Evolutionary conservation across 1,284 basidiomycete species (phyloP).

Genomic region (Cystobasidiaceae sp.): DNA sequence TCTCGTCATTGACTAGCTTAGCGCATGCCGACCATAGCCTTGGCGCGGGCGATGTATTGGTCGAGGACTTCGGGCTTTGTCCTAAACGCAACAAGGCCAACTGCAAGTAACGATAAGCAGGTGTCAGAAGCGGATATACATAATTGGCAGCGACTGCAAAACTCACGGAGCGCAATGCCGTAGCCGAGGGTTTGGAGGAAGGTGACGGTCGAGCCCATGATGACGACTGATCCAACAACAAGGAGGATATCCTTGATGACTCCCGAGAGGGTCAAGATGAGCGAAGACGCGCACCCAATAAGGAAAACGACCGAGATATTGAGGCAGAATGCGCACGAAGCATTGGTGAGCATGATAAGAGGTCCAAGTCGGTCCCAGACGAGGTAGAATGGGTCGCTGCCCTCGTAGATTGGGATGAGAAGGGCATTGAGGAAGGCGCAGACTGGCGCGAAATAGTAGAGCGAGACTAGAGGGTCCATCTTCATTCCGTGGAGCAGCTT

Average conservation of each 20-base stretch:
- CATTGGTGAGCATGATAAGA: constrained; percentile 50
- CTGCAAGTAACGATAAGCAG: constrained; percentile 41
- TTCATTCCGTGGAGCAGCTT: constrained; percentile 51
- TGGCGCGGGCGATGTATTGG: constrained; percentile 25
- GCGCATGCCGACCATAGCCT: constrained; percentile 16
- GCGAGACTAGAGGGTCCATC: constrained; percentile 51
- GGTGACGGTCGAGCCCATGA: constrained; percentile 50
- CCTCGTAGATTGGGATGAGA: constrained; percentile 51
- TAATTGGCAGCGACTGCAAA: not conserved
- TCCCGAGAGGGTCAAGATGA: constrained; percentile 49
- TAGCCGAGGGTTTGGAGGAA: constrained; percentile 45
- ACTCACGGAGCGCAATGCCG: constrained; percentile 32
- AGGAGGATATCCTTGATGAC: constrained; percentile 51
- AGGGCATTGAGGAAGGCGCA: constrained; percentile 50
- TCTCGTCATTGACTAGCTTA: no score
- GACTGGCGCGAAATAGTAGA: constrained; percentile 51
- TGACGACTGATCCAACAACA: constrained; percentile 49
- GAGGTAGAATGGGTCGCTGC: constrained; percentile 48
- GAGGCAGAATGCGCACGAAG: constrained; percentile 50
- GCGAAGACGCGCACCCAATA: constrained; percentile 48
- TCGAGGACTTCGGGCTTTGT: constrained; percentile 40
- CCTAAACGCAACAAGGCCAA: constrained; percentile 48
- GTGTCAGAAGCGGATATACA: not conserved
- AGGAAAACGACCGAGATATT: constrained; percentile 53
- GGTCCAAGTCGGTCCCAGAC: constrained; percentile 48